Evolutionary conservation across 768 basidiomycete species (phyloP), one percentile per base, ranked within the genome.

Genomic region (Rhizopogon vulgaris): DNA sequence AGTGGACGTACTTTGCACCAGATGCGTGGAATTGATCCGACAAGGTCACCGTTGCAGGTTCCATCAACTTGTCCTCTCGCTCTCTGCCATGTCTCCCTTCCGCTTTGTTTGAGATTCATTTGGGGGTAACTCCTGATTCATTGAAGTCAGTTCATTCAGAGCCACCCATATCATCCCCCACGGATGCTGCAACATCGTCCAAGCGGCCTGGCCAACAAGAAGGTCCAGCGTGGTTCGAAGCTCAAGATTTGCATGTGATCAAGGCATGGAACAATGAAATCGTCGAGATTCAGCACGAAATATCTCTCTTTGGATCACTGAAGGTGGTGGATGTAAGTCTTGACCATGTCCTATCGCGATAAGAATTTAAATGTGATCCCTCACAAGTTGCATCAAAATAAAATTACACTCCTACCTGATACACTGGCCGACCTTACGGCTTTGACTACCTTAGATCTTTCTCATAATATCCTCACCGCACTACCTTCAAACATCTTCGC

Each of bases 241-340:
- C 85, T 1, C 84, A 87, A 62, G 90, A 93, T 66, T 69, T 93
- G 18, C 78, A 79, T 36, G 71, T 86, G 4, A 69, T 93, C 39
- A 91, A 90, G 62, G 83, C 82, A 14, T 85, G 85, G 79, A 85
- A 83, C 60, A 92, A 93, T 59, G 83, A 85, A 17, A 90, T 93
- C 38, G 56, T 77, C 15, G 86, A 88, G 60, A 75, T 93, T 27
- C 90, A 91, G 57, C 83, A 82, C 22, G 90, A 93, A 63, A 84
- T 93, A 12, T 85, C 86, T 0, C 73, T 91, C 41, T 93, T 93
- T 62, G 90, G 90, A 3, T 88, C 87, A 3, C 71, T 93, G 48
- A 91, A 90, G 67, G 78, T 74, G 1, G 59, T 93, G 38, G 90
- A 93, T 66, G 90, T 90, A 69, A 52, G 89, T 71, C 14, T 15